Conservation (phyloP, 163 green algal species). For the Coccomyxa subellipsoidea region DNA sequence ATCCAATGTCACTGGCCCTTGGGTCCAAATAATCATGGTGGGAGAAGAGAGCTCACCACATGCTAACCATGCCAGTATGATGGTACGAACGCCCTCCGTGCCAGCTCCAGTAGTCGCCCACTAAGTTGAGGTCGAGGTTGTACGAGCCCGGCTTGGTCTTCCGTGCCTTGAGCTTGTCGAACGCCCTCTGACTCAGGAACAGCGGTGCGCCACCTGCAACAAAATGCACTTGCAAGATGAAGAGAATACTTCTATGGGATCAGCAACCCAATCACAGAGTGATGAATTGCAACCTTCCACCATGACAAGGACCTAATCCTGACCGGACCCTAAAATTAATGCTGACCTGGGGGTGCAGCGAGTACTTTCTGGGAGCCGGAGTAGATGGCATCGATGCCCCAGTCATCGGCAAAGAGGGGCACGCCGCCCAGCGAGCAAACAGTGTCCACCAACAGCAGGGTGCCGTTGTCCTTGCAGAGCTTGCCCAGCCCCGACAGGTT, state of each 20-base stretch:
- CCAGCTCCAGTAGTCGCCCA: constrained; percentile 88
- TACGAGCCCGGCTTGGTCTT: constrained; percentile 82
- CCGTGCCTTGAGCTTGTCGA: constrained; percentile 78
- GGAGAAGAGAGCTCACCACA: no score
- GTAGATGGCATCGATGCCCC: constrained; percentile 87
- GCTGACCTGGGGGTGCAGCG: constrained; percentile 76
- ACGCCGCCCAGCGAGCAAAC: constrained; percentile 92
- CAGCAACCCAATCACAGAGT: background rate
- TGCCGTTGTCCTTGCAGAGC: constrained; percentile 70
- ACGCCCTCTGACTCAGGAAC: constrained; percentile 71
- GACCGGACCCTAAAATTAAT: no score
- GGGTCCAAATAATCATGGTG: no score
- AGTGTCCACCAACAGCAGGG: constrained; percentile 91
- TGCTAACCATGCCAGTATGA: constrained; percentile 86
- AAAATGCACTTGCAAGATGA: background rate
- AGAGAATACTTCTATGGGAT: no score
- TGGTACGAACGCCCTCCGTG: constrained; percentile 85
- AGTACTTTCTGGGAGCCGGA: constrained; percentile 89
- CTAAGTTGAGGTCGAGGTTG: constrained; percentile 42
- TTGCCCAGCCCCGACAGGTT: constrained; percentile 84
- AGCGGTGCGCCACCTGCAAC: constrained; percentile 66
- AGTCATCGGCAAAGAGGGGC: constrained; percentile 81
- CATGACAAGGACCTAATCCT: no score
- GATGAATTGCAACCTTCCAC: background rate
- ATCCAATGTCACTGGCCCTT: no score